Base-by-base conservation (phyloP, 2,329 filamentous ascomycete species). In the Stemphylium lycopersici region DNA sequence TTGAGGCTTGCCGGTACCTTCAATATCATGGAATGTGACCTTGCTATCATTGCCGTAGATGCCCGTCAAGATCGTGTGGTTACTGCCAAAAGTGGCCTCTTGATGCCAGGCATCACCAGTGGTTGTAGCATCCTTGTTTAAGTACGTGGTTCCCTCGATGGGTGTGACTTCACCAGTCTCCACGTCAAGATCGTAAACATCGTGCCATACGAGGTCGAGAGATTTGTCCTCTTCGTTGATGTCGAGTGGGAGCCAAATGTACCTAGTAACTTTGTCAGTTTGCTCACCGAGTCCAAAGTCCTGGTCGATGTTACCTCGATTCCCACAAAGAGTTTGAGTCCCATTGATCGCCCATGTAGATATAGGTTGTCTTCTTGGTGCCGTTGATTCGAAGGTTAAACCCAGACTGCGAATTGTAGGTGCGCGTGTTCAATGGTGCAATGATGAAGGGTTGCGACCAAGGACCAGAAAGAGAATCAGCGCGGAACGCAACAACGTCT, bases 261-360 rank as follows among this genome's bases (percentile, higher is more conserved):
- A 84, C 5, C 83, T 44, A 12, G 22, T 24, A 15, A n/a, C 1
- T 5, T 22, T 10, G 2, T 44, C 1, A 44, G 41, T 15, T 2
- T 34, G 10, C 6, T n/a, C 6, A n/a, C 6, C 1, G 5, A 5
- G 10, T 22, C 10, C 13, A n/a, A 6, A 24, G 1, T n/a, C 10
- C 10, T 1, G 2, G 6, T 7, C 7, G 20, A n/a, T 15, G 29
- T 15, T 34, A 24, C 41, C 41, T 75, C 51, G 78, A 81, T 55
- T 85, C 82, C 83, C 83, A 84, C 0, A 84, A 71, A 0, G 81
- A 83, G 63, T 83, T 83, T 0, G 76, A 79, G 54, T 84, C 82
- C 82, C 82, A 84, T 70, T 74, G 77, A 38, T 83, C 81, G 0
- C 80, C 80, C n/a, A 81, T 63, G 55, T 83, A 84, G 1, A 84